Base-by-base conservation (phyloP, 164 flowering plant species). In the Pachysandra terminalis region DNA sequence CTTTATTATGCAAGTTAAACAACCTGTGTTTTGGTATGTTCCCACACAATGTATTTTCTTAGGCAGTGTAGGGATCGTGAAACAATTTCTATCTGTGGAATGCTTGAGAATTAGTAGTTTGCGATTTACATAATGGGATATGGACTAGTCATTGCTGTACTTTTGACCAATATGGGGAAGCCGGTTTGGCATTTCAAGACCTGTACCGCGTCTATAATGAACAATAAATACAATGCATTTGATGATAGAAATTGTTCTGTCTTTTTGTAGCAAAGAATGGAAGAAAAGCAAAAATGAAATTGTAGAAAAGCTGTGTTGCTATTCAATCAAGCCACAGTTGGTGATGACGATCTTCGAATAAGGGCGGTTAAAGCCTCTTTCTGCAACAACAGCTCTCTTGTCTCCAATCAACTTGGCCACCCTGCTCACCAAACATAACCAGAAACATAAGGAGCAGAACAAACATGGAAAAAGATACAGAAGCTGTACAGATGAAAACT, bases 281-380 rank as follows among this genome's bases (percentile, higher is more conserved):
- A 52, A 54, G 24, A 68, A 56, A 45, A 28, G 24, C 56, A 59
- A 58, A 14, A 22, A 32, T 4, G 25, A 41, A 53, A 48, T 23
- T 45, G 35, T 15, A 25, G 12, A 57, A 14, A 22, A 25, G 15
- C 10, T 15, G 12, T 5, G 14, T 19, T 37, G 45, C 56, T 77
- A 85, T 41, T 84, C 73, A 27, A 86, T 64, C 69, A 90, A 74
- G 58, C 97, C 95, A 62, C 98, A 94, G 28, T 89, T 89, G 28
- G 96, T 82, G 74, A 94, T 71, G 1, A 85, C 40, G 65, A 95
- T 84, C 79, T 95, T 91, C 0, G 91, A 85, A 68, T 95, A 95
- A 52, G 98, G 98, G 6, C 97, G 85, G 78, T 95, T 95, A 81
- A 95, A 95, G 14, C 98, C 97, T 83, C 96, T 80, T 64, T 90